Evolutionary conservation across 2,329 filamentous ascomycete species (phyloP).

Genomic region (Cordyceps tenuipes): DNA sequence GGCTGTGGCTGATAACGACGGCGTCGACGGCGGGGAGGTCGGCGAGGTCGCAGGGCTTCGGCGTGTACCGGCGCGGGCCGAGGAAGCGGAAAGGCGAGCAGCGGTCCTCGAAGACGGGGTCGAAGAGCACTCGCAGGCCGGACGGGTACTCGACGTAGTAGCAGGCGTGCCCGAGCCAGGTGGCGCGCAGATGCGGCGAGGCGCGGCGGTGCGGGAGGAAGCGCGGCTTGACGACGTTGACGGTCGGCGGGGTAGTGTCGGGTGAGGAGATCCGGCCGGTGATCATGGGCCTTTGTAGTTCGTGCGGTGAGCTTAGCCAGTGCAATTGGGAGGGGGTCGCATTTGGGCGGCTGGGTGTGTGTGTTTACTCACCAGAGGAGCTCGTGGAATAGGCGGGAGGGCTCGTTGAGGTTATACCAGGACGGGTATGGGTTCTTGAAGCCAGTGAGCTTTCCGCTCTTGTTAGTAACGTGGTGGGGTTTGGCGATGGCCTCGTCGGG

Average conservation of each 20-base stretch:
- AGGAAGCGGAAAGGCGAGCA: slow-evolving; percentile 68
- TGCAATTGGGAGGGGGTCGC: no score
- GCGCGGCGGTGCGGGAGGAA: slow-evolving; percentile 57
- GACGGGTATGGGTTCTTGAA: slow-evolving; percentile 48
- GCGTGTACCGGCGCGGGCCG: slow-evolving; percentile 70
- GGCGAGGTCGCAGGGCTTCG: slow-evolving; percentile 63
- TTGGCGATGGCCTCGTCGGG: slow-evolving; percentile 36
- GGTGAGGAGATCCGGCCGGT: slow-evolving; percentile 38
- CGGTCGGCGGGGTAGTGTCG: slow-evolving; percentile 55
- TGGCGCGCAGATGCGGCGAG: slow-evolving; percentile 60
- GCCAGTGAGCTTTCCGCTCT: slow-evolving; percentile 28
- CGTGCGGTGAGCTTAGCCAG: no score
- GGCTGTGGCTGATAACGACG: slow-evolving; percentile 78
- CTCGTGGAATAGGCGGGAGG: slow-evolving; percentile 10
- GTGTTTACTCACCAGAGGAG: not conserved
- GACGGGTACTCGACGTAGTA: slow-evolving; percentile 85
- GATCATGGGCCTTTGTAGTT: slow-evolving; percentile 25
- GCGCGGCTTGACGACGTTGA: slow-evolving; percentile 56
- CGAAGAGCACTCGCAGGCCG: slow-evolving; percentile 82
- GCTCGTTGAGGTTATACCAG: slow-evolving; percentile 20
- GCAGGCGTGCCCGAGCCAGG: slow-evolving; percentile 93
- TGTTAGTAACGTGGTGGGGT: slow-evolving; percentile 39
- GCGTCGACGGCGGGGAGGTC: slow-evolving; percentile 72
- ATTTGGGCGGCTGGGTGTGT: no score
- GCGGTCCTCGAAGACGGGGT: slow-evolving; percentile 84